phyloP scores from a whole-genome alignment of 2,329 filamentous ascomycete genomes.

The Trichoderma afroharzianum region DNA sequence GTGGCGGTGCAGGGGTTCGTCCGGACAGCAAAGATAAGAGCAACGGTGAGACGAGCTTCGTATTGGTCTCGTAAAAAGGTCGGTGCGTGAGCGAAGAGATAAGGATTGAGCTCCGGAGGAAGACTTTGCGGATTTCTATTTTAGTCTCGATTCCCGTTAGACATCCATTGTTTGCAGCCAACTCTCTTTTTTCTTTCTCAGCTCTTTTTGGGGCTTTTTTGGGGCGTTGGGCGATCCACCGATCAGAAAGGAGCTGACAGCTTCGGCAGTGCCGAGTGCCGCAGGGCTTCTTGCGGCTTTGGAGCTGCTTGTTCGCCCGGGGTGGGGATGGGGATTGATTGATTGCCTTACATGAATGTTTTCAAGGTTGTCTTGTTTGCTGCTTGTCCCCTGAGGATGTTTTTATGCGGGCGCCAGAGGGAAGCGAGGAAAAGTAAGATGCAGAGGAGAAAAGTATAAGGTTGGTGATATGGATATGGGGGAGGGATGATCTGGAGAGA shows the following conservation, averaged over 20 bases:
- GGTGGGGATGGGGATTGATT: not conserved
- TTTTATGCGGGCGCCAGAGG: not conserved
- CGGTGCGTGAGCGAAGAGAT: conserved; percentile 9
- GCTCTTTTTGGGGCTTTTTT: not conserved
- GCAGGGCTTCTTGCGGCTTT: not conserved
- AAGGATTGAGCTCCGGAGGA: not conserved
- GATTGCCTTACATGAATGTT: not conserved
- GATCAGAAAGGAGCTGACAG: conserved; percentile 14
- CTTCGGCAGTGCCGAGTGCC: conserved; percentile 14
- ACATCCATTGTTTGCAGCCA: conserved; percentile 3
- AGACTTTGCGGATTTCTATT: conserved; percentile 2
- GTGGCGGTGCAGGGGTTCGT: conserved; percentile 10
- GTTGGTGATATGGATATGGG: not conserved
- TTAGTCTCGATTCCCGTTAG: conserved; percentile 9
- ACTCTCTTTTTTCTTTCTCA: not conserved
- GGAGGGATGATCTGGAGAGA: not conserved
- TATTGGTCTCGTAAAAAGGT: conserved; percentile 9
- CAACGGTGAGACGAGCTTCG: conserved; percentile 12
- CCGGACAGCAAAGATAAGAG: conserved; percentile 1
- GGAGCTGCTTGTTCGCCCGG: not conserved
- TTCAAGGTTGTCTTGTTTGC: not conserved
- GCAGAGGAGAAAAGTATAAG: not conserved
- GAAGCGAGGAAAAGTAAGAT: not conserved
- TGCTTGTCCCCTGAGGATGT: not conserved
- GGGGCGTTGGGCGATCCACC: not conserved